A percentile compares a stretch with the other conserved stretches of the same genome.
Evolutionary conservation across 495 filamentous ascomycete species (phyloP).

Genomic region (Penicillium cataractarum): DNA sequence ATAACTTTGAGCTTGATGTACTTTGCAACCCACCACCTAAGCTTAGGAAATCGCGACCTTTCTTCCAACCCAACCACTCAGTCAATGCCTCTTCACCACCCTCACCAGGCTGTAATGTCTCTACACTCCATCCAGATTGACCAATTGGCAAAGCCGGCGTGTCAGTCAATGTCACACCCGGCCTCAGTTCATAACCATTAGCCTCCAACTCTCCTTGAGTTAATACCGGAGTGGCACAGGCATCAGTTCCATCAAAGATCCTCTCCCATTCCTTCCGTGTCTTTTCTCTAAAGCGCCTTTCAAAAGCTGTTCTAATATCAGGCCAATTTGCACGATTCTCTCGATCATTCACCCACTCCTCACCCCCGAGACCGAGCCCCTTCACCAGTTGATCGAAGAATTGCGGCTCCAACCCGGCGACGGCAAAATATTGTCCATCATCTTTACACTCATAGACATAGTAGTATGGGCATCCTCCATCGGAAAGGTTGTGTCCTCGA

Average conservation of each 20-base stretch:
- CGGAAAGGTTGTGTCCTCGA: slow-evolving; percentile 70
- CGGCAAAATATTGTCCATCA: slow-evolving; percentile 71
- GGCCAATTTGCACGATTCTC: slow-evolving; percentile 60
- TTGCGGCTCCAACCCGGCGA: slow-evolving; percentile 75
- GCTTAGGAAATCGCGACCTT: slow-evolving; percentile 59
- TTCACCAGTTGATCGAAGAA: slow-evolving; percentile 64
- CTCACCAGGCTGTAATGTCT: slow-evolving; percentile 56
- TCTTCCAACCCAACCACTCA: slow-evolving; percentile 71
- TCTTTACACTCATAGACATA: slow-evolving; percentile 74
- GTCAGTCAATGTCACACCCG: slow-evolving; percentile 62
- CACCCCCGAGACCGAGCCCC: slow-evolving; percentile 53
- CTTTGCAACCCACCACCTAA: slow-evolving; percentile 1
- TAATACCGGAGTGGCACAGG: slow-evolving; percentile 82
- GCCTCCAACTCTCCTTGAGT: slow-evolving; percentile 65
- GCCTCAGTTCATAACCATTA: slow-evolving; percentile 65
- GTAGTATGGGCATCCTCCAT: slow-evolving; percentile 78
- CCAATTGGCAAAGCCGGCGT: slow-evolving; percentile 61
- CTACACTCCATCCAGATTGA: slow-evolving; percentile 57
- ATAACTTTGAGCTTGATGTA: neutral
- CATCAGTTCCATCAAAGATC: slow-evolving; percentile 77
- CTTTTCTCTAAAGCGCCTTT: slow-evolving; percentile 60
- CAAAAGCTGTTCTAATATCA: slow-evolving; percentile 56
- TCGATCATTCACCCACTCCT: slow-evolving; percentile 27
- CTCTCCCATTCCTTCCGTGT: slow-evolving; percentile 73
- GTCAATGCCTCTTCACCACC: slow-evolving; percentile 65